Percentiles rank a stretch among this genome's conserved stretches.
phyloP scores from a whole-genome alignment of 2,329 filamentous ascomycete genomes.

The Acrocalymma vagum region DNA sequence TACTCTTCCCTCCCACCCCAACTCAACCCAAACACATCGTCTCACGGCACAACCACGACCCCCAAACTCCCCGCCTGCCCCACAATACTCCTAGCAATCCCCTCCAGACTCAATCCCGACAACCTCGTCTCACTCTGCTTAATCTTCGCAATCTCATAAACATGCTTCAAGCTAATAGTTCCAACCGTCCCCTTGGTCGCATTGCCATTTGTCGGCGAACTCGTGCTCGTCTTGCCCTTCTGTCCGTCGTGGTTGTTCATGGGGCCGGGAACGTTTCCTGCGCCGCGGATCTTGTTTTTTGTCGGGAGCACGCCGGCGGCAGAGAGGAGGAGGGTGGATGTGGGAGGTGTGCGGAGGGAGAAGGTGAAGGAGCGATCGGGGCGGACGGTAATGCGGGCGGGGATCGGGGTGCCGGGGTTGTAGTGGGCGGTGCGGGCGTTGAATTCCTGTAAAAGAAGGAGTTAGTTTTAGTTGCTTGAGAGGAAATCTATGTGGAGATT shows the following conservation, averaged over 20 bases:
- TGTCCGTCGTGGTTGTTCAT: constrained; percentile 48
- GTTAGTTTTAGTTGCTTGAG: constrained; percentile 3
- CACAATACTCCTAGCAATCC: constrained; percentile 76
- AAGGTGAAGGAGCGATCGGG: constrained; percentile 94
- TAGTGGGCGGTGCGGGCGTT: constrained; percentile 93
- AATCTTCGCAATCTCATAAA: constrained; percentile 97
- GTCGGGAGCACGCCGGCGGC: constrained; percentile 79
- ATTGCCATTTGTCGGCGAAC: constrained; percentile 53
- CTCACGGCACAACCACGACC: constrained; percentile 59
- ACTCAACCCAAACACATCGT: too few relatives aligned
- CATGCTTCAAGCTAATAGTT: constrained; percentile 88
- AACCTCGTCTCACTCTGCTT: constrained; percentile 68
- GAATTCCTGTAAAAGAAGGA: constrained; percentile 76
- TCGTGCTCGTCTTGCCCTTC: constrained; percentile 46
- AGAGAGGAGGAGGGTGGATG: constrained; percentile 85
- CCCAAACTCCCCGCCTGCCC: constrained; percentile 62
- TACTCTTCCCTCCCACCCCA: too few relatives aligned
- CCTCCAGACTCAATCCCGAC: constrained; percentile 81
- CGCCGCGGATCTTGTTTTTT: constrained; percentile 79
- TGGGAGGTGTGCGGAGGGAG: constrained; percentile 92
- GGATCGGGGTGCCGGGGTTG: constrained; percentile 82
- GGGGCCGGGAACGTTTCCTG: constrained; percentile 62
- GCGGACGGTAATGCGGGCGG: constrained; percentile 88
- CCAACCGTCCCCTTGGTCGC: constrained; percentile 83
- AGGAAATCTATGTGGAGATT: background rate